phyloP scores from a whole-genome alignment of 805 yeast genomes.

The Wickerhamiella sergipiensis region DNA sequence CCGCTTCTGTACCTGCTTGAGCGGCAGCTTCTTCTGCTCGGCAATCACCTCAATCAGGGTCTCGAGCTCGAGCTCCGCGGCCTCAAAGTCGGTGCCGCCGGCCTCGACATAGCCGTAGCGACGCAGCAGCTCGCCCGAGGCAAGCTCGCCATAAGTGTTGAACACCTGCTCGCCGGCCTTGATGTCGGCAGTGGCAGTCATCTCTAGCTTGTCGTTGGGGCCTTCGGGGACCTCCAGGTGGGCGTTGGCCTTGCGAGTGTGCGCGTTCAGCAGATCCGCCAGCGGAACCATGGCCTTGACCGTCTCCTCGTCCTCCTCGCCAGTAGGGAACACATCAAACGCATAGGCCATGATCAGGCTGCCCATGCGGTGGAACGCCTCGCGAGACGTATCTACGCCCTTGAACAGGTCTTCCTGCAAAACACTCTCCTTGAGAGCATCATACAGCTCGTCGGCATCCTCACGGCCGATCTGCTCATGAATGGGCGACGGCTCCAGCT shows the following conservation, averaged over 20 bases:
- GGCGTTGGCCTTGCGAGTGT: constrained; percentile 66
- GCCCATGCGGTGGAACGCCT: constrained; percentile 59
- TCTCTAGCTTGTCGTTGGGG: constrained; percentile 34
- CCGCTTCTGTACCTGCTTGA: constrained; percentile 2
- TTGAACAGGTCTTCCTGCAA: constrained; percentile 16
- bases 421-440: constrained; percentile 32
- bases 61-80: constrained; percentile 54
- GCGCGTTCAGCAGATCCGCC: constrained; percentile 85
- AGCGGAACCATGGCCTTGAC: constrained; percentile 82
- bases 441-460: constrained; percentile 48
- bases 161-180: constrained; percentile 58
- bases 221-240: constrained; percentile 37
- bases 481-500: constrained; percentile 51
- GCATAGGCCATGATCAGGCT: constrained; percentile 79
- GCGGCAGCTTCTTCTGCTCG: constrained; percentile 4
- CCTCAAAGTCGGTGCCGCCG: constrained; percentile 59
- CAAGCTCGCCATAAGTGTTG: constrained; percentile 82
- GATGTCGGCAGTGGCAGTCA: constrained; percentile 56
- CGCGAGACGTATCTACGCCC: constrained; percentile 30
- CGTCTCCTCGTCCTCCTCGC: constrained; percentile 21
- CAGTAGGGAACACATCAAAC: constrained; percentile 46
- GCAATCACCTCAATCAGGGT: constrained; percentile 30
- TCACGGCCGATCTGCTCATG: constrained; percentile 56
- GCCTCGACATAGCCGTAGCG: constrained; percentile 84
- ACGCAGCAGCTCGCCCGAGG: constrained; percentile 80